phyloP scores from a whole-genome alignment of 768 basidiomycete species.

The Auricularia cornea region DNA sequence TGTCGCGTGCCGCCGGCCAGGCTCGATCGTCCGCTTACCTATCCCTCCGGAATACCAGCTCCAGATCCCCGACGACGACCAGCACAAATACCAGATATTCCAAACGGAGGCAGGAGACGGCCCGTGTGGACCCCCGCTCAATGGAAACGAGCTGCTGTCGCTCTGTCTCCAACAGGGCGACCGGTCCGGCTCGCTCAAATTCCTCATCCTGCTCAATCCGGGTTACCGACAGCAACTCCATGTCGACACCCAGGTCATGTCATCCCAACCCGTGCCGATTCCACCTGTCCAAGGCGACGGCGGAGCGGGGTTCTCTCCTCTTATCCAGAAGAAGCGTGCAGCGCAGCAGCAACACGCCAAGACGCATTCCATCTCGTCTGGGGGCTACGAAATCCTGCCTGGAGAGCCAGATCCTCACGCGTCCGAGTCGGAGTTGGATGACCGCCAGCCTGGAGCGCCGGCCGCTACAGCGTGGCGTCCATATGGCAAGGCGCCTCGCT shows the following conservation, averaged over 20 bases:
- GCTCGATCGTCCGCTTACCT: neutral
- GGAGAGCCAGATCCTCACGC: neutral
- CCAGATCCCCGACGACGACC: slow-evolving; percentile 78
- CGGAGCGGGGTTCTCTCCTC: neutral
- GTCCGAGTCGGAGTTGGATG: neutral
- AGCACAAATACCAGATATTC: slow-evolving; percentile 68
- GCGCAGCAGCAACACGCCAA: neutral
- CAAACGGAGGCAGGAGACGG: slow-evolving; percentile 79
- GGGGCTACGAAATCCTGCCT: neutral
- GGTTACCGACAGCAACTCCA: neutral
- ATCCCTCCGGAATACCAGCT: slow-evolving; percentile 36
- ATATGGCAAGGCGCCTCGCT: neutral
- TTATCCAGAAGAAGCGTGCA: neutral
- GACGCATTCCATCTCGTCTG: neutral
- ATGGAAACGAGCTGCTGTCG: slow-evolving; percentile 59
- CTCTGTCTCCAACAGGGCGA: slow-evolving; percentile 71
- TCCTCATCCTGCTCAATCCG: slow-evolving; percentile 55
- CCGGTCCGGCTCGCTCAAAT: slow-evolving; percentile 71
- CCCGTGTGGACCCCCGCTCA: slow-evolving; percentile 64
- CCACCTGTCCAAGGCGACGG: neutral
- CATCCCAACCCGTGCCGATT: neutral
- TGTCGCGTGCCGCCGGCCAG: slow-evolving; percentile 6
- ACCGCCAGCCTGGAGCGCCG: neutral
- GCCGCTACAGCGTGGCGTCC: neutral
- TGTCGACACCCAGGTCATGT: neutral